Evolutionary conservation across 129 eudicot species (phyloP).

Genomic region (Escallonia rubra): DNA sequence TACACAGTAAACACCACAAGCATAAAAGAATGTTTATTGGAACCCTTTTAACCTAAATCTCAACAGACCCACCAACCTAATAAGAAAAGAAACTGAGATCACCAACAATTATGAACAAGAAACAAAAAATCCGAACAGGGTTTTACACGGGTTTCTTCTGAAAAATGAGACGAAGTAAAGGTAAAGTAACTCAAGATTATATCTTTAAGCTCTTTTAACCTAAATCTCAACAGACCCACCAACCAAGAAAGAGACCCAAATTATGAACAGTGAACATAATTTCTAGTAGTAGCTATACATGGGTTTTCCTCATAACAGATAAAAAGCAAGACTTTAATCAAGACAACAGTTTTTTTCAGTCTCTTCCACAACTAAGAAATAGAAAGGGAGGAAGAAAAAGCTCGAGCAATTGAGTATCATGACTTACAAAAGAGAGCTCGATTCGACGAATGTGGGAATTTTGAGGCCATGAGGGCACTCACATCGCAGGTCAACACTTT

Average conservation of each 20-base stretch:
- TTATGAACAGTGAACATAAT: too few species aligned
- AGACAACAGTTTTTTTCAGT: not conserved
- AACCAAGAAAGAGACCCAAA: too few species aligned
- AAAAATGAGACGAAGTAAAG: not conserved
- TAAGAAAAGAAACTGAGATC: not conserved
- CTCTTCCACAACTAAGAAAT: not conserved
- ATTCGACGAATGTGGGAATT: slow-evolving; percentile 23
- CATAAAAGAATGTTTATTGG: slow-evolving; percentile 1
- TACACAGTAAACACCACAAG: slow-evolving; percentile 27
- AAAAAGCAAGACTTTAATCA: not conserved
- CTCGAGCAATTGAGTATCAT: slow-evolving; percentile 15
- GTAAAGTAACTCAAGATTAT: too few species aligned
- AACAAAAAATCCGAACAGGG: slow-evolving; percentile 22
- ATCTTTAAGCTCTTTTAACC: too few species aligned
- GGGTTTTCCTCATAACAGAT: not conserved
- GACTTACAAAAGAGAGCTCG: slow-evolving; percentile 3
- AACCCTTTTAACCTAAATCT: not conserved
- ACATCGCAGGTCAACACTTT: slow-evolving; percentile 8
- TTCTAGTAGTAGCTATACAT: too few species aligned
- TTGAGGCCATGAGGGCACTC: not conserved
- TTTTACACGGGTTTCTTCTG: slow-evolving; percentile 40
- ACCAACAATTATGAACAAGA: slow-evolving; percentile 6
- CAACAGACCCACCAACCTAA: slow-evolving; percentile 21
- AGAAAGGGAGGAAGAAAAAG: slow-evolving; percentile 3
- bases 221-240: too few species aligned